Percentiles rank a stretch among this genome's conserved stretches.
Evolutionary conservation across 2,329 filamentous ascomycete genomes (phyloP).

Genomic region (Emmonsiellopsis sp.): DNA sequence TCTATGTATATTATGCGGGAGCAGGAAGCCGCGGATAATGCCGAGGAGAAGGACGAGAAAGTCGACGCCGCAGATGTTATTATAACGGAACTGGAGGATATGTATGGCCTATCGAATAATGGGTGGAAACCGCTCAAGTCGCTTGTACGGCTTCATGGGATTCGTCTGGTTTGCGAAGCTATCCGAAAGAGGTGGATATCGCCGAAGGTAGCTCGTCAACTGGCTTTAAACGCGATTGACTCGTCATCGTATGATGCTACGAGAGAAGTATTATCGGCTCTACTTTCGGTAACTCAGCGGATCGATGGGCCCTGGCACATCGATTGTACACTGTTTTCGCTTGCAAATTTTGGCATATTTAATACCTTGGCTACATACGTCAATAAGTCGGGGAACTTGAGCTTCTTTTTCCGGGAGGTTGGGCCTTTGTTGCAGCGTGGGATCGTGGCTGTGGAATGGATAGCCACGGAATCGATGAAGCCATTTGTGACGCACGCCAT

Average conservation of each 20-base stretch:
- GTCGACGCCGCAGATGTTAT: constrained; percentile 33
- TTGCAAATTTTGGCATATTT: constrained; percentile 21
- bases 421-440: constrained; percentile 24
- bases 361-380: constrained; percentile 23
- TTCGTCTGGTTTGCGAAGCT: constrained; percentile 27
- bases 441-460: constrained; percentile 29
- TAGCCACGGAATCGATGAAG: constrained; percentile 30
- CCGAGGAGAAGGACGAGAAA: constrained; percentile 21
- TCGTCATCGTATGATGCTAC: constrained; percentile 27
- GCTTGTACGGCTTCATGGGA: constrained; percentile 31
- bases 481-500: constrained; percentile 27
- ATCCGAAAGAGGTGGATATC: constrained; percentile 28
- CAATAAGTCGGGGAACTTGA: constrained; percentile 8
- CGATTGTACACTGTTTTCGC: constrained; percentile 19
- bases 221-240: constrained; percentile 24
- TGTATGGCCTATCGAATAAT: constrained; percentile 22
- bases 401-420: constrained; percentile 27
- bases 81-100: constrained; percentile 32
- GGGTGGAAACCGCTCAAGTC: constrained; percentile 33
- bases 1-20: constrained; percentile 31
- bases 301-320: constrained; percentile 12
- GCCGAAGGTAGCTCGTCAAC: constrained; percentile 19
- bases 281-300: constrained; percentile 16
- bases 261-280: constrained; percentile 23
- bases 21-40: constrained; percentile 24